Conservation (phyloP, 129 eudicot species). For the Flaveria ramosissima region DNA sequence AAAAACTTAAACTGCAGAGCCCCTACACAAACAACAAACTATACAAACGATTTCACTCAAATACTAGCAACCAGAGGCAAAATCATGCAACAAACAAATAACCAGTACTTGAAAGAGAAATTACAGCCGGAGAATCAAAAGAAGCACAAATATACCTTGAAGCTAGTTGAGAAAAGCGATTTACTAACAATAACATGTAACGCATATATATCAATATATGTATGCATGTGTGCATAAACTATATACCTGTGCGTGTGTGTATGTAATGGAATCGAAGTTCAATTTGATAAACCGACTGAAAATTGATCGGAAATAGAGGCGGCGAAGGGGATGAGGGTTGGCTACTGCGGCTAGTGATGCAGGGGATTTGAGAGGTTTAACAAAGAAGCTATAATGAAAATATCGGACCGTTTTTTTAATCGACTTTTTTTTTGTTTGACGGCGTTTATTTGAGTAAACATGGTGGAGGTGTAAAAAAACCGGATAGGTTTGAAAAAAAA, state of each 20-base stretch:
- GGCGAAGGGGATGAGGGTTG: conserved; percentile 10
- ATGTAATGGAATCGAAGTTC: not conserved
- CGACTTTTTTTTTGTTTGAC: no score
- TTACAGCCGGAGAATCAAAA: not conserved
- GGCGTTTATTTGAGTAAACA: not conserved
- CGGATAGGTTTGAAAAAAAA: no score
- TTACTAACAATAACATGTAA: not conserved
- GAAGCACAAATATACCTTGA: not conserved
- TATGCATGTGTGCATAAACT: not conserved
- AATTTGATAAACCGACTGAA: not conserved
- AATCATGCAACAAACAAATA: not conserved
- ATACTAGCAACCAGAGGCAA: conserved; percentile 1
- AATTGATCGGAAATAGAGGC: not conserved
- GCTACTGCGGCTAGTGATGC: conserved; percentile 1
- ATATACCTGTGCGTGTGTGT: not conserved
- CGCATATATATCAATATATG: not conserved
- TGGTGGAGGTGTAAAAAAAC: no score
- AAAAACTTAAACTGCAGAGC: not conserved
- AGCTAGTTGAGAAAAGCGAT: not conserved
- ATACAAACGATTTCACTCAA: not conserved
- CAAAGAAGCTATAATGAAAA: not conserved
- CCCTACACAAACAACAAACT: not conserved
- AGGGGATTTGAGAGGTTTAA: not conserved
- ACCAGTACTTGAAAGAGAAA: not conserved
- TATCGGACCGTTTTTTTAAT: not conserved